These are phyloP conservation scores for Leishmania lainsoni DNA, from an alignment of 208 protist species.

Conservation along the genomic window DNA sequence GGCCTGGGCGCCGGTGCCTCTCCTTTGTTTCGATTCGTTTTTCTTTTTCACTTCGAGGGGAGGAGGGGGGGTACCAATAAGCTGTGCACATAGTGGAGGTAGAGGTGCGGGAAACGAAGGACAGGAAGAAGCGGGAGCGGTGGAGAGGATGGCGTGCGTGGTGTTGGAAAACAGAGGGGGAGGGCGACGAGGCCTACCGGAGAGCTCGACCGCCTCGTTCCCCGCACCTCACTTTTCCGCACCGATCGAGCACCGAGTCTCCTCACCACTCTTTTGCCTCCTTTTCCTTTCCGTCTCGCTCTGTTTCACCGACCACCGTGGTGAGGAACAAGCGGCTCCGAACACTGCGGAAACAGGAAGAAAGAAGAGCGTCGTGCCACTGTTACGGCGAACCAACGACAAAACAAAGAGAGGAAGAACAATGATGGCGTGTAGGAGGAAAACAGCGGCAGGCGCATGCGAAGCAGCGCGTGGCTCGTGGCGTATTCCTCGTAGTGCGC, in stretches of 20 bases:
- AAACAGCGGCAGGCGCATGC: background rate
- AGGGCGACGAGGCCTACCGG: too few species aligned
- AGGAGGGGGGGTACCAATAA: too few species aligned
- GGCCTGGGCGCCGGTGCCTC: background rate
- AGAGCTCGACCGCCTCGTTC: too few species aligned
- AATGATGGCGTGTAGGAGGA: background rate
- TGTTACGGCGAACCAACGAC: too few species aligned
- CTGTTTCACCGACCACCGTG: background rate
- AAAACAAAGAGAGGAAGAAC: too few species aligned
- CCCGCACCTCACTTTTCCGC: background rate
- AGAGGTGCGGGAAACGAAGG: background rate
- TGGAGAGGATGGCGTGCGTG: too few species aligned
- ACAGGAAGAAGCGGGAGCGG: too few species aligned
- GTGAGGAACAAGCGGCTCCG: background rate
- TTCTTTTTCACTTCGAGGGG: too few species aligned
- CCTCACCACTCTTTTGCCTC: background rate
- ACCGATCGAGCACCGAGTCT: background rate
- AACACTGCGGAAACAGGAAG: background rate
- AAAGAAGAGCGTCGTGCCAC: too few species aligned
- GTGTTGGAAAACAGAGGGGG: too few species aligned
- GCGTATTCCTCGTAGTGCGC: too few species aligned
- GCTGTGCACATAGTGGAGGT: background rate
- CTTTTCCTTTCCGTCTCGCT: background rate
- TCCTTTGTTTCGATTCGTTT: background rate
- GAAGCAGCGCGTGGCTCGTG: too few species aligned